Percentiles rank a stretch among this genome's conserved stretches.
Conservation (phyloP, 2,329 filamentous ascomycete genomes). For the Alternaria hordeiaustralica region DNA sequence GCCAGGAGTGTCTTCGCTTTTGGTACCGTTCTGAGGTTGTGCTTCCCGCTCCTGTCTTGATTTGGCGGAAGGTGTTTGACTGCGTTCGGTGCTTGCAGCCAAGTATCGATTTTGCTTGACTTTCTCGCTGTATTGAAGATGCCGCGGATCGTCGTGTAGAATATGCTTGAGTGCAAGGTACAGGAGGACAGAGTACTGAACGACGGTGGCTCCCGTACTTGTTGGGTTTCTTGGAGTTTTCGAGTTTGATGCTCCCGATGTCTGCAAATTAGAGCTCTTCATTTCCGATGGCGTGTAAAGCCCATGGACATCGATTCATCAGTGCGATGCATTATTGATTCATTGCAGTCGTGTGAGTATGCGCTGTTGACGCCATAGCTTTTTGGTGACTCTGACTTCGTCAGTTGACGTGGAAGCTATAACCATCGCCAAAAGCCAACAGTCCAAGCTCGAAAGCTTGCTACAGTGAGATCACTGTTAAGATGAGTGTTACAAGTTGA, state of each 20-base stretch:
- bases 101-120: not conserved
- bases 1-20: not conserved
- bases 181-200: conserved; percentile 8
- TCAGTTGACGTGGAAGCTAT: not conserved
- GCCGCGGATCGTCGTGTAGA: conserved; percentile 11
- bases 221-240: conserved; percentile 6
- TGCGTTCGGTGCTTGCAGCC: not conserved
- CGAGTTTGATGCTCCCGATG: not conserved
- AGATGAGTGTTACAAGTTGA: not conserved
- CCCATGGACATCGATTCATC: not conserved
- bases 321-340: not conserved
- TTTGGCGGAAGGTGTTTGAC: not conserved
- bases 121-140: conserved; percentile 9
- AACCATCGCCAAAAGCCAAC: not conserved
- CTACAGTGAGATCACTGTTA: not conserved
- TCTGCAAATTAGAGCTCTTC: not conserved
- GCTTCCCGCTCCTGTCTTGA: not conserved
- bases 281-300: not conserved
- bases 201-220: not conserved
- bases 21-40: not conserved
- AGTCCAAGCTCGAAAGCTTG: not conserved
- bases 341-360: not conserved
- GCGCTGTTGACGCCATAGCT: conserved; percentile 3
- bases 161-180: conserved; percentile 16
- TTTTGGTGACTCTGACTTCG: conserved; percentile 2